Evolutionary conservation across 805 yeast species (phyloP), one percentile per base, ranked within the genome.

Genomic region (Teunomyces funiuensis): DNA sequence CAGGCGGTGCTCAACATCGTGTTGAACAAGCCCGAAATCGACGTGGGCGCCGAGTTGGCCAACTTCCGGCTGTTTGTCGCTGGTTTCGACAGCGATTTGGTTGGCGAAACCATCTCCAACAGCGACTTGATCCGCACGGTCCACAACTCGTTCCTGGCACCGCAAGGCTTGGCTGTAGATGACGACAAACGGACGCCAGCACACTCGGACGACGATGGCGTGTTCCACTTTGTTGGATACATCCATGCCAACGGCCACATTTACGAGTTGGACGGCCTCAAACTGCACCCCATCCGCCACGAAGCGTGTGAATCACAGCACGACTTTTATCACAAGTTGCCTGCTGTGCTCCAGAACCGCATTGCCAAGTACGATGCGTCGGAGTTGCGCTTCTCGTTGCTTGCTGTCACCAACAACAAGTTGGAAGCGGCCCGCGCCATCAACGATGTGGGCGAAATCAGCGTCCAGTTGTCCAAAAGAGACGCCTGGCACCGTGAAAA

Each of bases 221-320:
- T 79, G 6, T 82, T 70, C 58, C 88, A 82, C 51, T 82, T 80
- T 49, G 66, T 82, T 30, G 82, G 85, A 1, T 82, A 76, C 54
- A 57, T 77, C 2, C 61, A 57, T 28, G 55, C 60, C 25, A 58
- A 73, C 40, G 79, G 74, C 19, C 54, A 56, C 23, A 63, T 82
- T 10, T 78, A 77, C 53, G 88, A 82, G 52, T 60, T 82, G 37
- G 88, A 82, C 54, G 88, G 88, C 1, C 63, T 82, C 39, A 77
- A 76, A 42, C 63, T 61, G 16, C 71, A 58, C 33, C 85, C 87
- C 2, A 79, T 82, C 29, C 61, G 59, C 38, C 86, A 81, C 51
- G 63, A 43, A 2, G 56, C 54, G 3, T 72, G 80, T 46, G 49
- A 49, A 2, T 50, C 56, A 11, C 65, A 65, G 5, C 70, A 70